A percentile compares a stretch with the other conserved stretches of the same genome.
phyloP scores from a whole-genome alignment of 2,329 filamentous ascomycete species.

The Trichoderma lentiforme region DNA sequence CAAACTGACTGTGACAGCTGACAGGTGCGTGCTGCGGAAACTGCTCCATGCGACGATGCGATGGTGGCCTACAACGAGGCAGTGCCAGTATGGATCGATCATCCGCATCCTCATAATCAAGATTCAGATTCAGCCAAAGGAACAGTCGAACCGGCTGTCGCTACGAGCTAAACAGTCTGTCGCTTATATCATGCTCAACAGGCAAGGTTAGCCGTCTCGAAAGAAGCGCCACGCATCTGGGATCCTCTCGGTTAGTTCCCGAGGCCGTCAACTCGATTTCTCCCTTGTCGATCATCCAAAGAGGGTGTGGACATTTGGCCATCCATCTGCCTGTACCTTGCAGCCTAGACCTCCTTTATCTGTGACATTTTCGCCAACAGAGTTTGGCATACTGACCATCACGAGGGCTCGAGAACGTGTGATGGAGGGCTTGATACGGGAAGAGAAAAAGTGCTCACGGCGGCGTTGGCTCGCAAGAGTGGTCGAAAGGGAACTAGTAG shows the following conservation, averaged over 20 bases:
- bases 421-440: not conserved
- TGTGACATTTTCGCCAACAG: not conserved
- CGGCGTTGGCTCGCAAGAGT: constrained; percentile 3
- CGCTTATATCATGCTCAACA: not conserved
- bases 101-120: not conserved
- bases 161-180: not conserved
- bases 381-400: not conserved
- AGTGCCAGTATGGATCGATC: not conserved
- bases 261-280: not conserved
- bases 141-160: not conserved
- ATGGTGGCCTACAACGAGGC: not conserved
- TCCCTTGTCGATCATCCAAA: not conserved
- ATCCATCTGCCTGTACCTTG: not conserved
- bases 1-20: not conserved
- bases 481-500: not conserved
- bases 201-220: not conserved
- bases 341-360: not conserved
- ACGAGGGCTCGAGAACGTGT: not conserved
- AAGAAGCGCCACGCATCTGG: not conserved
- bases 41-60: not conserved
- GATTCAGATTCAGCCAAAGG: not conserved
- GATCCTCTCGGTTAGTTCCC: not conserved
- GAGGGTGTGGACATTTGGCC: not conserved
- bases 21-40: not conserved
- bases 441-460: not conserved